These are phyloP conservation scores for Aspergillus pseudonomiae DNA, from an alignment of 2,329 filamentous ascomycete species.

Conservation along the genomic window DNA sequence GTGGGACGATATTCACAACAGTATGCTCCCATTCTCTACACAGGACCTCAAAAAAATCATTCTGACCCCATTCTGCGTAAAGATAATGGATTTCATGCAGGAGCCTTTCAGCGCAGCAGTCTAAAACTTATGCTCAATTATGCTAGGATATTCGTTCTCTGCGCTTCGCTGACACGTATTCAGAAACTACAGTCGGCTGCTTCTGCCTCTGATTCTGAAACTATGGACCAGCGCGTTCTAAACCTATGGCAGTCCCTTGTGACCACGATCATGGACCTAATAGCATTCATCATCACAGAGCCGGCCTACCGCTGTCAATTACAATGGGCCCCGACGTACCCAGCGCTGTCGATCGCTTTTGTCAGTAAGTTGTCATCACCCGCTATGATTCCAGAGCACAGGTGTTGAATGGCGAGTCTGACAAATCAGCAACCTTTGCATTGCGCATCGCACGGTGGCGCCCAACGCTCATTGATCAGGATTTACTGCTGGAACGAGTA, in stretches of 20 bases:
- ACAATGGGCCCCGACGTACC: conserved; percentile 39
- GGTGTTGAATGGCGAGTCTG: conserved; percentile 8
- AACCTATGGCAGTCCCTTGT: conserved; percentile 36
- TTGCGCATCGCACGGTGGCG: conserved; percentile 39
- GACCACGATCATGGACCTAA: conserved; percentile 37
- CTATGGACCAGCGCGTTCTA: conserved; percentile 27
- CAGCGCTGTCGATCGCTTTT: conserved; percentile 39
- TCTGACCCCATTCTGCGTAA: not conserved
- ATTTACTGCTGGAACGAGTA: conserved; percentile 33
- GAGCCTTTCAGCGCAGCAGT: conserved; percentile 40
- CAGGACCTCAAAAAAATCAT: not conserved
- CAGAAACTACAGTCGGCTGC: conserved; percentile 34
- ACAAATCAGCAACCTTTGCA: conserved; percentile 35
- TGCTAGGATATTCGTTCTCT: conserved; percentile 37
- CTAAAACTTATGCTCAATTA: conserved; percentile 39
- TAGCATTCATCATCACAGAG: conserved; percentile 36
- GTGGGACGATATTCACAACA: conserved; percentile 39
- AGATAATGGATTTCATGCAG: conserved; percentile 42
- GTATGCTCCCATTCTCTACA: conserved; percentile 22
- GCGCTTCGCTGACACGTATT: conserved; percentile 36
- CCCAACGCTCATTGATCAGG: conserved; percentile 35
- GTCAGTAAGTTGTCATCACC: conserved; percentile 34
- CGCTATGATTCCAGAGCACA: not conserved
- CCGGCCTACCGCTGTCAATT: conserved; percentile 38
- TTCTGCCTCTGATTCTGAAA: conserved; percentile 25